A percentile compares a stretch with the other conserved stretches of the same genome.
Evolutionary conservation across 148 eudicot species (phyloP).

Genomic region (Amaranthus hypochondriacus): DNA sequence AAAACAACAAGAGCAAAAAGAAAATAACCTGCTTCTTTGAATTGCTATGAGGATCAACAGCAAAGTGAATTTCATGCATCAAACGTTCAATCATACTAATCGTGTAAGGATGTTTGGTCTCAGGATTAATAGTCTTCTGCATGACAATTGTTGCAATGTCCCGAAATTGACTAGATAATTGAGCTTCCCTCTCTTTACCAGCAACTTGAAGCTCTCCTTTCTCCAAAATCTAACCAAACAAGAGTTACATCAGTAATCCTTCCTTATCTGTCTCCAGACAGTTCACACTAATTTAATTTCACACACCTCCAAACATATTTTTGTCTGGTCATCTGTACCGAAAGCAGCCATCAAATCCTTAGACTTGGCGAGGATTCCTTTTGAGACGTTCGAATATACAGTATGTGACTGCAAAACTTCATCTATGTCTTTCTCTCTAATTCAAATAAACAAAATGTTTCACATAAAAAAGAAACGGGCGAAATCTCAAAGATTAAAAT

Average conservation of each 20-base stretch:
- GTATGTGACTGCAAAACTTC: constrained; percentile 96
- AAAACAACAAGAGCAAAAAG: background rate
- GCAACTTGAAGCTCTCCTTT: constrained; percentile 99
- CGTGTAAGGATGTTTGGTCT: constrained; percentile 86
- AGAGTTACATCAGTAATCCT: background rate
- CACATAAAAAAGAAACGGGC: background rate
- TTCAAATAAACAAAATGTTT: background rate
- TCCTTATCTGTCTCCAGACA: background rate
- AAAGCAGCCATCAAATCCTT: constrained; percentile 77
- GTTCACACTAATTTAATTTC: background rate
- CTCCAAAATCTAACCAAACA: constrained; percentile 72
- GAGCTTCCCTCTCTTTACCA: constrained; percentile 97
- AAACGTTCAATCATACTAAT: constrained; percentile 98
- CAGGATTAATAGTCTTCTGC: constrained; percentile 89
- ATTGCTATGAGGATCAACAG: constrained; percentile 85
- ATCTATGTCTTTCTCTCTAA: constrained; percentile 93
- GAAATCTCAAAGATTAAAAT: background rate
- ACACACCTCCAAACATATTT: constrained; percentile 81
- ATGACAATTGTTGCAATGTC: constrained; percentile 97
- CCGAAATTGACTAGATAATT: constrained; percentile 86
- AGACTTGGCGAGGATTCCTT: constrained; percentile 87
- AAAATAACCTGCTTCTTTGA: constrained; percentile 85
- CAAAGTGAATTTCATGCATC: constrained; percentile 97
- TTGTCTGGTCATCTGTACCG: constrained; percentile 81
- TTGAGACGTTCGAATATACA: constrained; percentile 88